phyloP scores from a whole-genome alignment of 177 flowering plant species.

The Vitis hybrid region DNA sequence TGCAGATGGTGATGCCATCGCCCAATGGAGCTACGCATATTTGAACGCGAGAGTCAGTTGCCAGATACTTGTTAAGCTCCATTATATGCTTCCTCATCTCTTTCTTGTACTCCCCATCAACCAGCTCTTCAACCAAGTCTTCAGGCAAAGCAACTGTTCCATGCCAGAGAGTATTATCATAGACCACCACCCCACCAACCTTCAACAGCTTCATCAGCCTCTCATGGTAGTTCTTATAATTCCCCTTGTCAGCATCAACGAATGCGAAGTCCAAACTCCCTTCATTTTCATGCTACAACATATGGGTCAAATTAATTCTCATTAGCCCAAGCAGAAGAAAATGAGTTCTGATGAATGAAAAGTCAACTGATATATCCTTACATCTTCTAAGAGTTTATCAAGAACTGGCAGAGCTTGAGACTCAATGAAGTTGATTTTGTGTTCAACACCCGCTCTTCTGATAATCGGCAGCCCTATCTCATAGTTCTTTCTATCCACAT shows the following conservation, averaged over 20 bases:
- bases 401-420: conserved; percentile 37
- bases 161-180: conserved; percentile 53
- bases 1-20: no score
- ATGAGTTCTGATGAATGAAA: neutral
- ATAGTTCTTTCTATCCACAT: conserved; percentile 32
- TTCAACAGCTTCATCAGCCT: conserved; percentile 41
- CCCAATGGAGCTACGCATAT: neutral
- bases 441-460: conserved; percentile 41
- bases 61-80: conserved; percentile 22
- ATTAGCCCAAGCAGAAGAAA: no score
- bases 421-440: conserved; percentile 50
- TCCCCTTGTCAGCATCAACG: conserved; percentile 54
- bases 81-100: conserved; percentile 8
- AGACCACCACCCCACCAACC: conserved; percentile 46
- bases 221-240: conserved; percentile 46
- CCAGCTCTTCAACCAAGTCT: conserved; percentile 18
- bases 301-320: no score
- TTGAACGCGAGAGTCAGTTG: conserved; percentile 28
- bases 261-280: conserved; percentile 48
- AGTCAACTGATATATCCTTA: no score
- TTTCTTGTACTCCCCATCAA: conserved; percentile 6
- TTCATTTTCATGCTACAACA: conserved; percentile 30
- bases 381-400: conserved; percentile 16
- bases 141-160: conserved; percentile 43
- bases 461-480: conserved; percentile 50